These are phyloP conservation scores for Penicillium roqueforti DNA, from an alignment of 495 filamentous ascomycete species.

Conservation along the genomic window DNA sequence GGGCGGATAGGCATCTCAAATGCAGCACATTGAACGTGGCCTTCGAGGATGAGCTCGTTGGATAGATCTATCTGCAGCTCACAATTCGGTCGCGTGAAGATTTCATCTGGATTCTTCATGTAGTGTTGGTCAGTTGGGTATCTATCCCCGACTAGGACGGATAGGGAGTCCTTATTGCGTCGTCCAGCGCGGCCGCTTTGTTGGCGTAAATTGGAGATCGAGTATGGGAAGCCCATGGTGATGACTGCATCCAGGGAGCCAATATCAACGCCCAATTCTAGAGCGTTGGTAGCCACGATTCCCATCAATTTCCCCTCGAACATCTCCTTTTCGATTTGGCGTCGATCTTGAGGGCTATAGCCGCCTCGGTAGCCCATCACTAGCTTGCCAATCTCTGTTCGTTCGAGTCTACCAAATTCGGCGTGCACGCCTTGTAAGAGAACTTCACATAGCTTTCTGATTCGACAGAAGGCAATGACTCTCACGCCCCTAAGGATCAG, in stretches of 20 bases:
- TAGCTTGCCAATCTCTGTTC: conserved; percentile 66
- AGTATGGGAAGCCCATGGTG: conserved; percentile 91
- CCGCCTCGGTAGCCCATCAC: conserved; percentile 97
- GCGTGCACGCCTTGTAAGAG: conserved; percentile 74
- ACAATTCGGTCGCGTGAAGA: conserved; percentile 90
- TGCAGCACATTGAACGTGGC: conserved; percentile 93
- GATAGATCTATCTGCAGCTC: conserved; percentile 84
- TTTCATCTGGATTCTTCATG: conserved; percentile 93
- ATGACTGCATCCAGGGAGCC: conserved; percentile 92
- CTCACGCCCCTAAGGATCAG: conserved; percentile 83
- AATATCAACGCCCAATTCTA: conserved; percentile 95
- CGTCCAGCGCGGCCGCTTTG: conserved; percentile 92
- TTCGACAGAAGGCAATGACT: conserved; percentile 89
- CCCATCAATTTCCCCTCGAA: conserved; percentile 92
- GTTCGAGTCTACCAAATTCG: conserved; percentile 68
- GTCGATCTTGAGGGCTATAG: conserved; percentile 90
- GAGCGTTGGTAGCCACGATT: conserved; percentile 87
- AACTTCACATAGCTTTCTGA: conserved; percentile 83
- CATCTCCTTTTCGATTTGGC: conserved; percentile 92
- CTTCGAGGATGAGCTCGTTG: conserved; percentile 87
- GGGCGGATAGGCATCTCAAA: conserved; percentile 88
- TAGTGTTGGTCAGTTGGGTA: conserved; percentile 94
- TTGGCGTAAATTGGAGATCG: conserved; percentile 88
- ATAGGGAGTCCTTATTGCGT: conserved; percentile 90
- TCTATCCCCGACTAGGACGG: conserved; percentile 84